Evolutionary conservation across 2,329 filamentous ascomycete species (phyloP).

Genomic region (Dryadomyces quercivorus): DNA sequence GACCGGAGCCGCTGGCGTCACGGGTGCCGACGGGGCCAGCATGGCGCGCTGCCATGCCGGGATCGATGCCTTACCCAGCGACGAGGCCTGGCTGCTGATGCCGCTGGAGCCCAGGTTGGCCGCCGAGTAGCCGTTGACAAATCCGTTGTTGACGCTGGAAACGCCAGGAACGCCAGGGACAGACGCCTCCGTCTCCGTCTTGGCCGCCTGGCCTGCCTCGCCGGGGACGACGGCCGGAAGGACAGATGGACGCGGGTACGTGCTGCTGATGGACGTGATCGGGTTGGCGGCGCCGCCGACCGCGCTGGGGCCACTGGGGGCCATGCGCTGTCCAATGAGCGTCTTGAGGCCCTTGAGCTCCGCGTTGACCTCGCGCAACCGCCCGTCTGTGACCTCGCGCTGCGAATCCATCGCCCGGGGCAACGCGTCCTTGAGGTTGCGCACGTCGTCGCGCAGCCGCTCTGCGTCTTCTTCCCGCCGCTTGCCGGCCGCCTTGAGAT

Average conservation of each 20-base stretch:
- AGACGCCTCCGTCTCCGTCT: conserved; percentile 13
- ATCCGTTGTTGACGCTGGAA: conserved; percentile 1
- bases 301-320: background rate
- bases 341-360: conserved; percentile 91
- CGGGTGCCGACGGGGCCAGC: conserved; percentile 42
- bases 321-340: conserved; percentile 57
- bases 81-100: conserved; percentile 15
- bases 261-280: conserved; percentile 2
- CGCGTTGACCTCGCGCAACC: conserved; percentile 71
- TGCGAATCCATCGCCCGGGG: conserved; percentile 82
- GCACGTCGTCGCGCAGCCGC: conserved; percentile 75
- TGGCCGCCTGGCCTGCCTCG: conserved; percentile 8
- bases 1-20: conserved; percentile 35
- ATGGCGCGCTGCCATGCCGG: conserved; percentile 71
- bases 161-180: background rate
- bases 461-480: conserved; percentile 80
- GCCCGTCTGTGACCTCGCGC: conserved; percentile 68
- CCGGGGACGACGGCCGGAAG: conserved; percentile 11
- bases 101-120: conserved; percentile 11
- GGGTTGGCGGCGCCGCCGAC: conserved; percentile 9
- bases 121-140: conserved; percentile 4
- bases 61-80: conserved; percentile 52
- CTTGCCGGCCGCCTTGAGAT: conserved; percentile 70
- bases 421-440: conserved; percentile 69
- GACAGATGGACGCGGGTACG: conserved; percentile 1